phyloP scores from a whole-genome alignment of 805 yeast genomes.

The Barnettozyma populi region DNA sequence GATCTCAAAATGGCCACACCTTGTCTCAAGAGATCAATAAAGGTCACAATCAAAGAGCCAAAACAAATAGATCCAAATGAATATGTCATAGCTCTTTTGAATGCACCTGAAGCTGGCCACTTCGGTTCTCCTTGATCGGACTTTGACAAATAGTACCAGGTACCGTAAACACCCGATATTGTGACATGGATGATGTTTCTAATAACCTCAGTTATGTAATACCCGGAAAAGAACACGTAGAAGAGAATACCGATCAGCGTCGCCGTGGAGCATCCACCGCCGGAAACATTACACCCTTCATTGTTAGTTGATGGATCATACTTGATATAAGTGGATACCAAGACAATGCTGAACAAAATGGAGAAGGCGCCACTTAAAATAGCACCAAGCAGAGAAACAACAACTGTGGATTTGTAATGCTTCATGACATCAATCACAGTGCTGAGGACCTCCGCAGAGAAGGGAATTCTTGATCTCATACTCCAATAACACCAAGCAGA shows the following conservation, averaged over 20 bases:
- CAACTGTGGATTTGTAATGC: constrained; percentile 61
- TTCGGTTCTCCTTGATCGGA: constrained; percentile 76
- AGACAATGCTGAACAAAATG: constrained; percentile 56
- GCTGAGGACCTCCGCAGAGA: constrained; percentile 63
- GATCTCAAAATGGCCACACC: constrained; percentile 47
- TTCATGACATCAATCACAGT: constrained; percentile 76
- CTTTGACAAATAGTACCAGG: constrained; percentile 81
- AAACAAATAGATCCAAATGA: constrained; percentile 89
- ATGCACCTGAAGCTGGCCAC: constrained; percentile 76
- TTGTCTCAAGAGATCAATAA: constrained; percentile 63
- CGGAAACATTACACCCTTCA: constrained; percentile 44
- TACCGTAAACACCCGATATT: constrained; percentile 79
- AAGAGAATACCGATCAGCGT: constrained; percentile 67
- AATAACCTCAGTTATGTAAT: constrained; percentile 74
- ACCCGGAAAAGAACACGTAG: constrained; percentile 77
- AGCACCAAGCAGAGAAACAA: constrained; percentile 57
- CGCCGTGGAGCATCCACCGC: constrained; percentile 52
- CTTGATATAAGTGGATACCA: constrained; percentile 75
- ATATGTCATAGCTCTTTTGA: constrained; percentile 73
- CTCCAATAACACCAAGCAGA: constrained; percentile 71
- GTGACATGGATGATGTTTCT: constrained; percentile 77
- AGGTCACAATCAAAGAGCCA: constrained; percentile 69
- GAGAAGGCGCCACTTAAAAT: constrained; percentile 57
- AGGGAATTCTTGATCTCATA: constrained; percentile 65
- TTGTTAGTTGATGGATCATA: constrained; percentile 53